These are phyloP conservation scores for Singerocomus rubriflavus DNA, from an alignment of 1,284 basidiomycete species.

Conservation along the genomic window DNA sequence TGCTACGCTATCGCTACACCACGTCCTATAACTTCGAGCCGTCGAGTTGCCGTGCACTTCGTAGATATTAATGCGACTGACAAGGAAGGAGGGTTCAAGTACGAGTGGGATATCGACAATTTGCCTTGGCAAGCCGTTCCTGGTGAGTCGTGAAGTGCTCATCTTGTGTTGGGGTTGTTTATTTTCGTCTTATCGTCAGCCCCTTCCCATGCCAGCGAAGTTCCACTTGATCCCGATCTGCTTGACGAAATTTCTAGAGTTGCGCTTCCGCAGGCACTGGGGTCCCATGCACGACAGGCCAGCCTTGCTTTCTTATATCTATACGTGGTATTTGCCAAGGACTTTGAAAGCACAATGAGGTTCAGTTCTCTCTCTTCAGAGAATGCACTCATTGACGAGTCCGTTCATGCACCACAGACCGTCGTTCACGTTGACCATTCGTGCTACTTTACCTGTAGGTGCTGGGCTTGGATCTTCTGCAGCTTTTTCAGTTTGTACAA, in stretches of 20 bases:
- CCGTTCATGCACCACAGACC: conserved; percentile 42
- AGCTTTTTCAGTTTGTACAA: conserved; percentile 87
- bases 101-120: conserved; percentile 78
- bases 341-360: conserved; percentile 46
- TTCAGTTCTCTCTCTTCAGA: conserved; percentile 32
- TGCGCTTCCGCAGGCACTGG: conserved; percentile 45
- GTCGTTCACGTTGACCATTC: conserved; percentile 77
- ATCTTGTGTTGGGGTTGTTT: not conserved
- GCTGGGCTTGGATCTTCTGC: conserved; percentile 98
- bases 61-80: conserved; percentile 65
- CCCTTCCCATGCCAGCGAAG: conserved; percentile 38
- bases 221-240: conserved; percentile 68
- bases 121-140: conserved; percentile 85
- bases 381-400: not conserved
- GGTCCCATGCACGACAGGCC: conserved; percentile 61
- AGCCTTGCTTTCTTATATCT: conserved; percentile 89
- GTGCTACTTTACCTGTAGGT: conserved; percentile 96
- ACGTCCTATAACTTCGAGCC: conserved; percentile 44
- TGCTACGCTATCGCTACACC: conserved; percentile 88
- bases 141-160: conserved; percentile 35
- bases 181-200: conserved; percentile 28
- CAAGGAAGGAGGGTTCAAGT: conserved; percentile 45
- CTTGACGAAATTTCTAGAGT: conserved; percentile 63
- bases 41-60: conserved; percentile 75
- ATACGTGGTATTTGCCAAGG: conserved; percentile 74